Conservation (phyloP, 1,139 yeast species). For the Hanseniaspora gamundiae region DNA sequence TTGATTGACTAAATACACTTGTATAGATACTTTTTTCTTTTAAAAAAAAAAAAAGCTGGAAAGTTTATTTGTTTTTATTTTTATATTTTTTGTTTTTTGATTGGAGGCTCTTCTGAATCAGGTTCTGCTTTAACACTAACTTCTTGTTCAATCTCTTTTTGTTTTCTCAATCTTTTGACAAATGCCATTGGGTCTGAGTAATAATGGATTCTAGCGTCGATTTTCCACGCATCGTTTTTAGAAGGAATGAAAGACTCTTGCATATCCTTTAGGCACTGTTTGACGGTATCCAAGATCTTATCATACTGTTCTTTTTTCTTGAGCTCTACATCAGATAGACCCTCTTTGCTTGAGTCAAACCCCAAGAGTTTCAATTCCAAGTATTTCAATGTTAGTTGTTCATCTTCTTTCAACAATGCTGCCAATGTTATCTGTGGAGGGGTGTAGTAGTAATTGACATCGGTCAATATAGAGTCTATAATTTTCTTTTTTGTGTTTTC, state of each 20-base stretch:
- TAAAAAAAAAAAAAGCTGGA: neutral
- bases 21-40: too few relatives aligned
- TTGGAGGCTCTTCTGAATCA: constrained; percentile 9
- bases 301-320: constrained; percentile 23
- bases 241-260: constrained; percentile 34
- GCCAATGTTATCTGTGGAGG: constrained; percentile 96
- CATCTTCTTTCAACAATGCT: constrained; percentile 57
- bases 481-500: constrained; percentile 58
- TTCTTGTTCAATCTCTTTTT: constrained; percentile 13
- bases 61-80: too few relatives aligned
- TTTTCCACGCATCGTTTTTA: constrained; percentile 47
- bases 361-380: constrained; percentile 42
- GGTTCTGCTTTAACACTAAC: constrained; percentile 8
- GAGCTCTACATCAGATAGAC: constrained; percentile 11
- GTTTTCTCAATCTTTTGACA: constrained; percentile 29
- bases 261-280: constrained; percentile 38
- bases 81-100: constrained; percentile 9
- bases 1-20: too few relatives aligned
- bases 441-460: constrained; percentile 63
- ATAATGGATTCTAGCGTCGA: constrained; percentile 52
- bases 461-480: constrained; percentile 57
- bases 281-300: constrained; percentile 33
- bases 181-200: constrained; percentile 46
- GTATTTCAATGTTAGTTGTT: constrained; percentile 52
- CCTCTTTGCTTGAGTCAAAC: constrained; percentile 10